phyloP scores from a whole-genome alignment of 2,329 filamentous ascomycete genomes.

The Fusarium praegraminearum region DNA sequence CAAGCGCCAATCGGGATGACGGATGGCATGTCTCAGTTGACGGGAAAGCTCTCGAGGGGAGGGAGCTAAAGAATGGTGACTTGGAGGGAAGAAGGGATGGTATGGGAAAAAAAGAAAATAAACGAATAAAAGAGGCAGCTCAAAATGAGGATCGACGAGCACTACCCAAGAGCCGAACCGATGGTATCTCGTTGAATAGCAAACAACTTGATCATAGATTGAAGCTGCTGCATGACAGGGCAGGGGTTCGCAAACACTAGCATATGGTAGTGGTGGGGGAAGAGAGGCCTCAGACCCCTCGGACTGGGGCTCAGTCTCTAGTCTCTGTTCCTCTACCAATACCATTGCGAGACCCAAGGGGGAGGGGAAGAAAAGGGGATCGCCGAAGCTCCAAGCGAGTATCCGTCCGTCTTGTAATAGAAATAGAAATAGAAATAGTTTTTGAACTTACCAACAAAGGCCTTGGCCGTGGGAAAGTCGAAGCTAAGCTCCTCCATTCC shows the following conservation, averaged over 20 bases:
- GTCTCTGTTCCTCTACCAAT: slow-evolving; percentile 22
- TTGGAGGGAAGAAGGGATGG: slow-evolving; percentile 20
- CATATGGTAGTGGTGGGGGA: slow-evolving; percentile 35
- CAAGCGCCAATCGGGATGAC: slow-evolving; percentile 33
- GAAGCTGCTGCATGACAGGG: slow-evolving; percentile 15
- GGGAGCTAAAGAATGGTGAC: slow-evolving; percentile 32
- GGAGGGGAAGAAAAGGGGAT: slow-evolving; percentile 25
- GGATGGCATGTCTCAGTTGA: slow-evolving; percentile 47
- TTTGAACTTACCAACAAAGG: slow-evolving; percentile 68
- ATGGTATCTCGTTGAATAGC: background rate
- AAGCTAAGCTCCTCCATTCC: slow-evolving; percentile 65
- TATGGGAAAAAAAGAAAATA: slow-evolving; percentile 20
- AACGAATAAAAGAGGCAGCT: background rate
- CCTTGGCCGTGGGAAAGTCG: slow-evolving; percentile 63
- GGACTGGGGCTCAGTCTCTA: slow-evolving; percentile 27
- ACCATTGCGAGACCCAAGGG: slow-evolving; percentile 22
- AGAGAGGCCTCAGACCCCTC: slow-evolving; percentile 40
- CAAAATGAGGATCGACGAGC: slow-evolving; percentile 33
- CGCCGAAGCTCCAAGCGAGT: slow-evolving; percentile 33
- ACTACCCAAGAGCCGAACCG: slow-evolving; percentile 31
- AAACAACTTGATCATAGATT: slow-evolving; percentile 3
- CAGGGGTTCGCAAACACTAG: slow-evolving; percentile 36
- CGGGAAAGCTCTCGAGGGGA: slow-evolving; percentile 16
- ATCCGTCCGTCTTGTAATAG: slow-evolving; percentile 2
- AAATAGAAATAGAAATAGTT: slow-evolving; percentile 20